Evolutionary conservation across 208 protist species (phyloP).

Genomic region (Acanthamoeba royreba): DNA sequence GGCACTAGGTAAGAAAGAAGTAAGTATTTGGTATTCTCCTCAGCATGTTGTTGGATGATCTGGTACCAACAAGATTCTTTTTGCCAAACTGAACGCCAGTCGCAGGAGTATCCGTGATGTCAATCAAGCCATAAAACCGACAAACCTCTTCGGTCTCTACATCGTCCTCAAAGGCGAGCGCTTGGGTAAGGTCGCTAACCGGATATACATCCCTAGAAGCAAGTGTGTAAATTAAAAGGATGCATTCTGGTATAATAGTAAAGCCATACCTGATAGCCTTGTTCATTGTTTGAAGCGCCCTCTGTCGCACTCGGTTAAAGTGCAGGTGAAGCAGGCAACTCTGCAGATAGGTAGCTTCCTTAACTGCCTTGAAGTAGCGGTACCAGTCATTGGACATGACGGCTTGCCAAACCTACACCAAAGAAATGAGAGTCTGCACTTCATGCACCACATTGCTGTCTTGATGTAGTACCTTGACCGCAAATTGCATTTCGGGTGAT

Average conservation of each 20-base stretch:
- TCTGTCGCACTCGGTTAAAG: not conserved
- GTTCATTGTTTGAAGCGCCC: not conserved
- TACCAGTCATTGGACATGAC: not conserved
- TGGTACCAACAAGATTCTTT: not conserved
- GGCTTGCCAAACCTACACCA: not conserved
- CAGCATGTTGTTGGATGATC: not conserved
- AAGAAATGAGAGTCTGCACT: not conserved
- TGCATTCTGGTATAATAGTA: not conserved
- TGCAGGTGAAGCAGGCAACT: not conserved
- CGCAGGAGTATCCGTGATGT: not conserved
- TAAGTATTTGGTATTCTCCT: not conserved
- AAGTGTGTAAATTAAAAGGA: not conserved
- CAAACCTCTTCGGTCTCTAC: not conserved
- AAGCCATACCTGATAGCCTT: not conserved
- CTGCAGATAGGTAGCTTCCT: not conserved
- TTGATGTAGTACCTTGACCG: not conserved
- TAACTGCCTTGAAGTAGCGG: not conserved
- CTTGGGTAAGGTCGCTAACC: not conserved
- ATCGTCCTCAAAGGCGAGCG: slow-evolving; percentile 14
- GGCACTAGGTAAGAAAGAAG: not conserved
- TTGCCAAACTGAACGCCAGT: not conserved
- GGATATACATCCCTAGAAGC: not conserved
- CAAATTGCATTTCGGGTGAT: slow-evolving; percentile 10
- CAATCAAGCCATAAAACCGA: not conserved
- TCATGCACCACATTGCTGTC: not conserved